Conservation (phyloP, 148 eudicot species). For the Fagopyrum homotropicum region DNA sequence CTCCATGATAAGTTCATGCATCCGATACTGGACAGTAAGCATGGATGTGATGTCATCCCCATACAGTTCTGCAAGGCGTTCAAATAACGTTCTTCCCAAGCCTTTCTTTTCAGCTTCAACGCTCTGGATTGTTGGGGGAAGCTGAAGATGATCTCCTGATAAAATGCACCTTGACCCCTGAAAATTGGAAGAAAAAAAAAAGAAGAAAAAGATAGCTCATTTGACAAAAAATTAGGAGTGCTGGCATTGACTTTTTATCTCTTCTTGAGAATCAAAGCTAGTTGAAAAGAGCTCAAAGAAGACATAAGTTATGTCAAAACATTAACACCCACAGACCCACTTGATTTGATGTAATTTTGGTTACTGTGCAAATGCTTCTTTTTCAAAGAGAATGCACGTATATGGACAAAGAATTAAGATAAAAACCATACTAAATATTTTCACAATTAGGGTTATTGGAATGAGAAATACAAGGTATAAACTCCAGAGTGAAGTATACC, state of each 20-base stretch:
- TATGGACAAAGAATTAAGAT: background rate
- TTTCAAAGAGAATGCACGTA: background rate
- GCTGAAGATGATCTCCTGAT: conserved; percentile 87
- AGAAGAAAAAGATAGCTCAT: background rate
- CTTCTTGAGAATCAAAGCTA: background rate
- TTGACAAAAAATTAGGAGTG: background rate
- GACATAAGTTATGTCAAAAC: background rate
- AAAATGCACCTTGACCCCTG: conserved; percentile 93
- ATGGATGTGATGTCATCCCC: conserved; percentile 81
- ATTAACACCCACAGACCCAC: background rate
- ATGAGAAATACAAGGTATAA: background rate
- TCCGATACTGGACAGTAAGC: conserved; percentile 99
- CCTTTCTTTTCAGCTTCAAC: conserved; percentile 97
- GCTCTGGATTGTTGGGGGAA: conserved; percentile 92
- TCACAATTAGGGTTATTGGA: background rate
- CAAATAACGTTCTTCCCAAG: conserved; percentile 84
- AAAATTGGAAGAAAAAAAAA: background rate
- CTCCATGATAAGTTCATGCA: conserved; percentile 91
- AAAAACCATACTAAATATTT: background rate
- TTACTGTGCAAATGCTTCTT: background rate
- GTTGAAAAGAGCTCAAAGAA: background rate
- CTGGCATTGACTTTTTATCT: background rate
- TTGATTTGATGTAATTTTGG: background rate
- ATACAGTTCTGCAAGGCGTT: conserved; percentile 88
- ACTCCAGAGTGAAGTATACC: background rate